phyloP scores from a whole-genome alignment of 305 asterid genomes.

The Caryopteris hybrid region DNA sequence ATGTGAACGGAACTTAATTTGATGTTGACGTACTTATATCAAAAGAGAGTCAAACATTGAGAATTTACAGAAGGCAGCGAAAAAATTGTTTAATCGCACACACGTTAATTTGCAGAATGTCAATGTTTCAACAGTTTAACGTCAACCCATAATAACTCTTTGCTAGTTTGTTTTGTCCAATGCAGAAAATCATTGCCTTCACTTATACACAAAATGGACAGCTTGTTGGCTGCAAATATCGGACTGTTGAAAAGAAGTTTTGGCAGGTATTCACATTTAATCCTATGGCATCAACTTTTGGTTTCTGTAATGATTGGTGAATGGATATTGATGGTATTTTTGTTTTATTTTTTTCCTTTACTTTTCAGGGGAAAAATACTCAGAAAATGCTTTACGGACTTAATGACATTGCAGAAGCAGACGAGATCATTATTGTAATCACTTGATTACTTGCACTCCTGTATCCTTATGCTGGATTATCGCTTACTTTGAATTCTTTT shows the following conservation, averaged over 20 bases:
- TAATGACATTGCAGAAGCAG: slow-evolving; percentile 60
- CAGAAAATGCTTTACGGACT: slow-evolving; percentile 64
- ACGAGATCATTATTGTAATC: slow-evolving; percentile 64
- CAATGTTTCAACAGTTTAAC: too few relatives aligned
- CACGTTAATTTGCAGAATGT: too few relatives aligned
- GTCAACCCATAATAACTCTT: too few relatives aligned
- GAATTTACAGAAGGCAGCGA: too few relatives aligned
- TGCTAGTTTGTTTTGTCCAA: slow-evolving; percentile 13
- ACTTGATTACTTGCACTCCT: slow-evolving; percentile 7
- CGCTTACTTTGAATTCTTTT: slow-evolving; percentile 6
- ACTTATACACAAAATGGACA: slow-evolving; percentile 55
- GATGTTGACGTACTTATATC: too few relatives aligned
- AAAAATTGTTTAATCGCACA: too few relatives aligned
- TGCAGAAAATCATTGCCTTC: slow-evolving; percentile 75
- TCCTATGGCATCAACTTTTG: background rate
- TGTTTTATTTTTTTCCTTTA: slow-evolving; percentile 1
- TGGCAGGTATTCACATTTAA: slow-evolving; percentile 57
- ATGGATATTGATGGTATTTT: background rate
- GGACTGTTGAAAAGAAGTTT: slow-evolving; percentile 55
- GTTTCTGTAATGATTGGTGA: background rate
- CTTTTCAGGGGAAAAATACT: slow-evolving; percentile 47
- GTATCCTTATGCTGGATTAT: background rate
- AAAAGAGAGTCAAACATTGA: background rate
- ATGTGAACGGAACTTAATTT: too few relatives aligned
- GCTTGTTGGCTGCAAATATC: slow-evolving; percentile 73